Conservation (phyloP, 1,284 basidiomycete genomes). For the Cutaneotrichosporon dermatis region DNA sequence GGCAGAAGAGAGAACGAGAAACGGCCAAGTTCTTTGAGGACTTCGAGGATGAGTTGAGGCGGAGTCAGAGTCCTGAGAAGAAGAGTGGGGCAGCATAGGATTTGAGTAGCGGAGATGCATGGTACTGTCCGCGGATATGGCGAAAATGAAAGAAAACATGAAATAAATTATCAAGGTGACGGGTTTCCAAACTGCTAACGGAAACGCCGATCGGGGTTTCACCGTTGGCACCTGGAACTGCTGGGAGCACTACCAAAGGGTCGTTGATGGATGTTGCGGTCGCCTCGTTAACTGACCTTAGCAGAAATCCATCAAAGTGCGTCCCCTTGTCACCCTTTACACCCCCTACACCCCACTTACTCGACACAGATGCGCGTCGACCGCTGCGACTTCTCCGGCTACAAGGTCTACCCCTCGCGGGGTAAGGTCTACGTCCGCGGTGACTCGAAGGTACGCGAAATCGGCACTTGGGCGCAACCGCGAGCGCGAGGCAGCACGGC, state of each 20-base stretch:
- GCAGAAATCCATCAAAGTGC: slow-evolving; percentile 5
- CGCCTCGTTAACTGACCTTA: slow-evolving; percentile 6
- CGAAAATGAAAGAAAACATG: too few relatives aligned
- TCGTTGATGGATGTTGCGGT: not conserved
- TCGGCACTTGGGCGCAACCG: too few relatives aligned
- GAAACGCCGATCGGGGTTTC: too few relatives aligned
- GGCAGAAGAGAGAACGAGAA: slow-evolving; percentile 21
- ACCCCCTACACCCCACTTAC: slow-evolving; percentile 3
- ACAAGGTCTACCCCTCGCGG: slow-evolving; percentile 93
- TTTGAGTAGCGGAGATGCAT: too few relatives aligned
- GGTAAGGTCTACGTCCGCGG: slow-evolving; percentile 93
- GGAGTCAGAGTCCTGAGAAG: not conserved
- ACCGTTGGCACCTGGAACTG: not conserved
- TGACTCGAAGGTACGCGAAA: slow-evolving; percentile 77
- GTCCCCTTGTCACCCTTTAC: not conserved
- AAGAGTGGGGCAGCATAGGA: not conserved
- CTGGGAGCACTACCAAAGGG: not conserved
- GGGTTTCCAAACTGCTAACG: too few relatives aligned
- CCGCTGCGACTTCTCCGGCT: slow-evolving; percentile 93
- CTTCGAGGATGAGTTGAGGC: slow-evolving; percentile 30
- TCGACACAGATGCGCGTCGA: slow-evolving; percentile 74
- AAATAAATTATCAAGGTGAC: too few relatives aligned
- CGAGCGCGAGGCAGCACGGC: not conserved
- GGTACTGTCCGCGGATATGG: too few relatives aligned
- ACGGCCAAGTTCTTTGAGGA: slow-evolving; percentile 36